Percentiles rank a stretch among this genome's conserved stretches.
Evolutionary conservation across 208 protist species (phyloP).

Genomic region (Naegleria lovaniensis): DNA sequence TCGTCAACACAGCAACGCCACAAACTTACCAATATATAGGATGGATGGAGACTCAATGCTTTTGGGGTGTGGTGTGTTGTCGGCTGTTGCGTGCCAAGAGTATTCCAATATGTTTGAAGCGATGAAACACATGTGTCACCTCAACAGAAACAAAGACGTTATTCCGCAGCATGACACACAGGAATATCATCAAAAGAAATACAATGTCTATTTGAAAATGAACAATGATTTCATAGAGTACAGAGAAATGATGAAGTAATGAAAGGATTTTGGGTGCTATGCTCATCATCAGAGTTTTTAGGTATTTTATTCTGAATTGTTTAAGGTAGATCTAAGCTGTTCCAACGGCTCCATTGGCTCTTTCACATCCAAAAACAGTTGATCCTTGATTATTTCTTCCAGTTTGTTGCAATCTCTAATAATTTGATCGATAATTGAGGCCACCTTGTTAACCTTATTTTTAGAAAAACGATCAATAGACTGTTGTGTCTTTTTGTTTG

Average conservation of each 20-base stretch:
- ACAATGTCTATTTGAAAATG: slow-evolving; percentile 33
- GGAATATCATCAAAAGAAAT: slow-evolving; percentile 31
- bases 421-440: not conserved
- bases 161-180: not conserved
- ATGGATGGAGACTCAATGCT: slow-evolving; percentile 30
- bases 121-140: slow-evolving; percentile 26
- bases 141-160: not conserved
- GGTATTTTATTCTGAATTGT: too few relatives aligned
- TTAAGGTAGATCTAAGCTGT: too few relatives aligned
- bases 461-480: not conserved
- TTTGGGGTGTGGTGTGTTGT: slow-evolving; percentile 31
- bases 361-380: not conserved
- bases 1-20: slow-evolving; percentile 25
- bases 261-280: too few relatives aligned
- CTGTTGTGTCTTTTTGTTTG: not conserved
- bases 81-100: not conserved
- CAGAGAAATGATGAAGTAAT: slow-evolving; percentile 30
- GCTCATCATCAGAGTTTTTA: too few relatives aligned
- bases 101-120: not conserved
- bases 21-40: not conserved
- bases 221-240: slow-evolving; percentile 37
- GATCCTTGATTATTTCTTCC: not conserved
- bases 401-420: not conserved
- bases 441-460: not conserved
- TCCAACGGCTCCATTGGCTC: too few relatives aligned